These are phyloP conservation scores for Aspergillus pseudotamarii DNA, from an alignment of 2,329 filamentous ascomycete species.

Conservation along the genomic window DNA sequence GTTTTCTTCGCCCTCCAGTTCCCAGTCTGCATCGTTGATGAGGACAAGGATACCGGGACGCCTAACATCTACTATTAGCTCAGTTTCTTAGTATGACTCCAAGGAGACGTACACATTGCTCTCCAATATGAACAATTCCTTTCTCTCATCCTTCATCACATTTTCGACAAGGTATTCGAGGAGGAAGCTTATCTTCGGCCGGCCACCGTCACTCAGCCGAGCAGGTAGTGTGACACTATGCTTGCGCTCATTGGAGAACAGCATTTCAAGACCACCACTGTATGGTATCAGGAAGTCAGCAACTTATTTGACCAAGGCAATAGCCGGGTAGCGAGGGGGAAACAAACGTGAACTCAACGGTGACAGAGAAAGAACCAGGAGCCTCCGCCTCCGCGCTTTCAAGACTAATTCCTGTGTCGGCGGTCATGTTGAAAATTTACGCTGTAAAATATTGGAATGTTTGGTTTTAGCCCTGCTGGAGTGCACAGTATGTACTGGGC, in stretches of 20 bases:
- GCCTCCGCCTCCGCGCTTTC: constrained; percentile 13
- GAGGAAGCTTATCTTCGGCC: constrained; percentile 72
- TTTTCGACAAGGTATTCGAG: constrained; percentile 78
- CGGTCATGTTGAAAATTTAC: constrained; percentile 2
- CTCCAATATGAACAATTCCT: constrained; percentile 87
- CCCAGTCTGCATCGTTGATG: constrained; percentile 98
- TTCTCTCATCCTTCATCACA: constrained; percentile 80
- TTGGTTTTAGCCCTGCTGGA: not conserved
- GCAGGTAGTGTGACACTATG: constrained; percentile 71
- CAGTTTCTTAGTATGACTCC: not conserved
- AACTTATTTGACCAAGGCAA: constrained; percentile 1
- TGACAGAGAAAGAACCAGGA: constrained; percentile 55
- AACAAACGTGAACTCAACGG: constrained; percentile 73
- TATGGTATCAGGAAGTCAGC: constrained; percentile 15
- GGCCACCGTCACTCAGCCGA: constrained; percentile 59
- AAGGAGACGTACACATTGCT: constrained; percentile 73
- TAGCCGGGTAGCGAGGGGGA: not conserved
- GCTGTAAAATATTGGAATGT: not conserved
- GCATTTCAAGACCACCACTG: constrained; percentile 90
- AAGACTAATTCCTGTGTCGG: constrained; percentile 12
- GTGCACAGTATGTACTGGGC: no score
- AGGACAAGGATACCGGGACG: constrained; percentile 93
- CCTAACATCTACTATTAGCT: constrained; percentile 49
- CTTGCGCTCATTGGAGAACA: constrained; percentile 81
- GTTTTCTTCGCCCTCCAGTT: constrained; percentile 89